A percentile compares a stretch with the other conserved stretches of the same genome.
These are phyloP conservation scores for Adansonia gregorii DNA, from an alignment of 441 rosid genomes.

Conservation along the genomic window DNA sequence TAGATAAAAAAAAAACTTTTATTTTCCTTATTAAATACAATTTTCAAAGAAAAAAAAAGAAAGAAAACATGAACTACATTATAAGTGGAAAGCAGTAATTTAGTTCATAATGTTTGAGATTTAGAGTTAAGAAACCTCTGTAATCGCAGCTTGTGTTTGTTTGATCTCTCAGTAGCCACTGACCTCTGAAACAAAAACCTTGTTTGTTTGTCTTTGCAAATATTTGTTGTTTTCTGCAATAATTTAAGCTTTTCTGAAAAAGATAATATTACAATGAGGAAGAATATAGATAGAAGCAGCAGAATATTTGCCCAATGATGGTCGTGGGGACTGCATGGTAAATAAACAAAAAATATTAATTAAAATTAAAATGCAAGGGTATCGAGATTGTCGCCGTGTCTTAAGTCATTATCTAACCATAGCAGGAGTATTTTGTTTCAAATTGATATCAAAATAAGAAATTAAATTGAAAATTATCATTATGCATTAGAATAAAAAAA, in stretches of 20 bases:
- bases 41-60: conserved; percentile 15
- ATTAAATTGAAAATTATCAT: no score
- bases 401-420: not conserved
- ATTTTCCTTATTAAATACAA: conserved; percentile 10
- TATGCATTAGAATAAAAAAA: no score
- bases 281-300: not conserved
- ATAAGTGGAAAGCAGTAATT: not conserved
- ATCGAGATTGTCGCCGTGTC: not conserved
- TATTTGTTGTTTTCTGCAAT: not conserved
- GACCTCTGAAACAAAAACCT: not conserved
- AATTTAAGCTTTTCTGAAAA: not conserved
- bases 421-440: not conserved
- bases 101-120: not conserved
- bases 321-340: not conserved
- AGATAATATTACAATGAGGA: not conserved
- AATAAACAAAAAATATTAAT: not conserved
- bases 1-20: not conserved
- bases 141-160: conserved; percentile 17
- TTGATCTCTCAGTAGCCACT: not conserved
- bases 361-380: not conserved
- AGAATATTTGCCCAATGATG: not conserved
- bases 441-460: no score
- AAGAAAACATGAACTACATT: not conserved
- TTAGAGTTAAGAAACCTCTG: conserved; percentile 23
- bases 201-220: not conserved